These are phyloP conservation scores for Suillus plorans DNA, from an alignment of 768 basidiomycete genomes.

Conservation along the genomic window DNA sequence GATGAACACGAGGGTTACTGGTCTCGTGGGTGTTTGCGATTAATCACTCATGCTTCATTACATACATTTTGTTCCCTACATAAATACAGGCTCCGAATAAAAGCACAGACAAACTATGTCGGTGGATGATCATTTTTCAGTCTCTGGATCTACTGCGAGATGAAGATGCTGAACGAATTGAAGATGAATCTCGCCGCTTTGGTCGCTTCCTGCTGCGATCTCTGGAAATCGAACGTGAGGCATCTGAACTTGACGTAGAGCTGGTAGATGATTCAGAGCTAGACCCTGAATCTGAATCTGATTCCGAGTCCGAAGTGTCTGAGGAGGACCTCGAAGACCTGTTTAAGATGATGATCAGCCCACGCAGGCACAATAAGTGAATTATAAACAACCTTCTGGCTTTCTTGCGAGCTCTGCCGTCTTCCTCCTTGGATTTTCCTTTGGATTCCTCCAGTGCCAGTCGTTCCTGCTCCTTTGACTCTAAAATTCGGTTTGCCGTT, in stretches of 20 bases:
- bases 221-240: slow-evolving; percentile 46
- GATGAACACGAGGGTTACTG: slow-evolving; percentile 78
- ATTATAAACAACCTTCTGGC: slow-evolving; percentile 39
- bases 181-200: slow-evolving; percentile 18
- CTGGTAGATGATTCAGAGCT: slow-evolving; percentile 7
- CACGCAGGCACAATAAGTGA: slow-evolving; percentile 14
- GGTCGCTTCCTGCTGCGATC: slow-evolving; percentile 43
- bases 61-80: slow-evolving; percentile 12
- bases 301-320: slow-evolving; percentile 29
- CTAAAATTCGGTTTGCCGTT: slow-evolving; percentile 82
- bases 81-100: slow-evolving; percentile 3
- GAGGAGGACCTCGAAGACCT: slow-evolving; percentile 47
- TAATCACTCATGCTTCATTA: slow-evolving; percentile 12
- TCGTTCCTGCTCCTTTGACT: slow-evolving; percentile 78
- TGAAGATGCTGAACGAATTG: slow-evolving; percentile 16
- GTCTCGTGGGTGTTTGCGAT: slow-evolving; percentile 25
- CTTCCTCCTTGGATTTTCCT: slow-evolving; percentile 26
- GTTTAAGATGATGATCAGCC: neutral
- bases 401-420: slow-evolving; percentile 35
- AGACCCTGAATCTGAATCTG: slow-evolving; percentile 26
- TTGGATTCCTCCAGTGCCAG: slow-evolving; percentile 29
- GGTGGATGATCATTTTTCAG: slow-evolving; percentile 10
- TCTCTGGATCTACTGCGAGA: slow-evolving; percentile 15
- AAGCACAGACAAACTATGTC: neutral
- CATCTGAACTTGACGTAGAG: slow-evolving; percentile 34